Evolutionary conservation across 176 grass and related monocot genomes (phyloP).

Genomic region (Juncus effusus): DNA sequence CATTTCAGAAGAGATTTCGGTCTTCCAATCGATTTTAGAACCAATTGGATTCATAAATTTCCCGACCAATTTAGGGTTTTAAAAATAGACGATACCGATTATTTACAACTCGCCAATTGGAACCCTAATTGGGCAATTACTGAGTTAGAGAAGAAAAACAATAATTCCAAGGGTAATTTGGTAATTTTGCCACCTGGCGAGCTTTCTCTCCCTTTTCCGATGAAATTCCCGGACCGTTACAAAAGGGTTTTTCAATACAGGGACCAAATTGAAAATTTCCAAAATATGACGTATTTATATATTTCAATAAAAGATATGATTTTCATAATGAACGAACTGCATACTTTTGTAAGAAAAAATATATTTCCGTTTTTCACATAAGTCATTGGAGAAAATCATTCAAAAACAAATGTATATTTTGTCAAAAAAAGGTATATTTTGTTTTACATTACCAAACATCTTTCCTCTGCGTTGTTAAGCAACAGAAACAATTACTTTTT

Average conservation of each 20-base stretch:
- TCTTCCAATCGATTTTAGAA: constrained; percentile 61
- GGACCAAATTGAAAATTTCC: constrained; percentile 49
- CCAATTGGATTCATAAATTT: constrained; percentile 71
- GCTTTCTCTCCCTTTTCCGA: constrained; percentile 62
- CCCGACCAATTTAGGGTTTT: constrained; percentile 51
- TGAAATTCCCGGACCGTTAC: constrained; percentile 71
- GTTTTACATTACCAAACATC: too few relatives aligned
- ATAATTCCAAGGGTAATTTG: constrained; percentile 12
- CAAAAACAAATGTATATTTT: too few relatives aligned
- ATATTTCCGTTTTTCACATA: too few relatives aligned
- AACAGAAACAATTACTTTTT: too few relatives aligned
- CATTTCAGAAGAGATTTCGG: constrained; percentile 73
- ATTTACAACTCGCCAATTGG: constrained; percentile 69
- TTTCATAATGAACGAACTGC: too few relatives aligned
- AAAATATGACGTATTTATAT: constrained; percentile 55
- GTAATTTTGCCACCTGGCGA: constrained; percentile 33
- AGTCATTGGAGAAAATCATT: too few relatives aligned
- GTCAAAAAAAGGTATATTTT: too few relatives aligned
- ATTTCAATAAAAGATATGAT: too few relatives aligned
- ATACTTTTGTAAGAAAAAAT: too few relatives aligned
- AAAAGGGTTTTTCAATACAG: constrained; percentile 50
- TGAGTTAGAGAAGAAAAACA: constrained; percentile 59
- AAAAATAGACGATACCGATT: constrained; percentile 48
- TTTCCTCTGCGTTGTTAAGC: too few relatives aligned
- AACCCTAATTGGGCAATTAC: constrained; percentile 69